A percentile compares a stretch with the other conserved stretches of the same genome.
phyloP scores from a whole-genome alignment of 306 rosid species.

The Casuarina cunninghamiana region DNA sequence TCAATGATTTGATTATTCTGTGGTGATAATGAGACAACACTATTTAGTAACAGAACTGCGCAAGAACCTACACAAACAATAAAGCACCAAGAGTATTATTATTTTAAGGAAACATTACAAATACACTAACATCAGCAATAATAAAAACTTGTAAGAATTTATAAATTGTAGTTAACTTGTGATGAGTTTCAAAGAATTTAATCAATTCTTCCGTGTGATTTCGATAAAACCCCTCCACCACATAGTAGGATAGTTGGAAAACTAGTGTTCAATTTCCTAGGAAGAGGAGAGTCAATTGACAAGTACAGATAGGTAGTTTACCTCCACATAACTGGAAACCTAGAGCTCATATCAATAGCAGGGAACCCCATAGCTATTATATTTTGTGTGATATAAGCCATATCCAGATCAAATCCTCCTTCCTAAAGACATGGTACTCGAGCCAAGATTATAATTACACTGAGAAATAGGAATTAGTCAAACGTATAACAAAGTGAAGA shows the following conservation, averaged over 20 bases:
- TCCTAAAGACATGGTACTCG: conserved; percentile 51
- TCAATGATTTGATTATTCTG: background rate
- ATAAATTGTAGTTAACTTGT: conserved; percentile 54
- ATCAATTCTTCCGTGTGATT: conserved; percentile 99
- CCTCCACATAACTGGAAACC: conserved; percentile 99
- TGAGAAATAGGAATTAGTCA: conserved; percentile 8
- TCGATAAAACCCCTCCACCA: conserved; percentile 88
- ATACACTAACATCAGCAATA: background rate
- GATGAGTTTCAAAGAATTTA: conserved; percentile 94
- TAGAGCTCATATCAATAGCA: conserved; percentile 98
- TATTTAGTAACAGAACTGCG: background rate
- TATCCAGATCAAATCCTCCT: conserved; percentile 97
- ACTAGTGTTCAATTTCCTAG: conserved; percentile 8
- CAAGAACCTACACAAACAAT: background rate
- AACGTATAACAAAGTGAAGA: conserved; percentile 9
- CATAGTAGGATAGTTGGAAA: conserved; percentile 27
- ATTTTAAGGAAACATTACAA: background rate
- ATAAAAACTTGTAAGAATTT: background rate
- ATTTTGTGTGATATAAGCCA: conserved; percentile 96
- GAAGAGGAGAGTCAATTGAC: conserved; percentile 22
- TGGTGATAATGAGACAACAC: background rate
- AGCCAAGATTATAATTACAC: conserved; percentile 18
- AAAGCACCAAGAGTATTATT: background rate
- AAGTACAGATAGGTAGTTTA: conserved; percentile 33
- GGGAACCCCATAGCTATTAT: conserved; percentile 99